Evolutionary conservation across 164 flowering plant genomes (phyloP), one percentile per base, ranked within the genome.

Genomic region (Stephania cephalantha): DNA sequence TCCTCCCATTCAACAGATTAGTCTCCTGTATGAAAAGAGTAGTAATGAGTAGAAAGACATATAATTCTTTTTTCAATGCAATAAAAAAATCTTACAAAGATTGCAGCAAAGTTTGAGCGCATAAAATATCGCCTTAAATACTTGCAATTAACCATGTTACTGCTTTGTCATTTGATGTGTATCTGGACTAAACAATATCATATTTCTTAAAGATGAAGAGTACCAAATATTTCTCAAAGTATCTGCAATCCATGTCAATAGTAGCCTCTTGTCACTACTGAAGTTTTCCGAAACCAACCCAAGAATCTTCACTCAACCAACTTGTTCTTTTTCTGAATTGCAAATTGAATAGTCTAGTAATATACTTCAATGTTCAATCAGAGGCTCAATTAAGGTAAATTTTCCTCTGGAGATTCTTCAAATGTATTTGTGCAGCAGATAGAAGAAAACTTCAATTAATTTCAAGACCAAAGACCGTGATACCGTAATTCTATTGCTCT

Each of bases 11-110:
- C 82, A 85, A 76, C 22, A 72, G 50, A 25, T 75, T 77, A 64
- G 79, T 75, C 71, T 89, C 93, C 98, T 94, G 71, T 77, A 84
- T 9, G 76, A 75, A 30, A 83, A 73, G 17, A 70, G 42, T n/a
- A 31, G 12, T 13, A 31, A 22, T 53, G 35, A 70, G 20, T 30
- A 52, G 30, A 69, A 69, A 44, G 7, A 68, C 6, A 68, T 30
- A 44, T 5, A 69, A n/a, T 7, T 35, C 45, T 9, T 12, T 44
- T 44, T 44, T 69, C 45, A 13, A 15, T 15, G 15, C 25, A 5
- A 69, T 15, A 13, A 17, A 42, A 48, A 29, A 25, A 61, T 64
- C 68, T 42, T 55, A 35, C 25, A 15, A 71, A 25, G 2, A 74
- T 31, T 35, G 15, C 7, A 72, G n/a, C 11, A n/a, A 46, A 46